Percentiles rank a stretch among this genome's conserved stretches.
Evolutionary conservation across 2,329 filamentous ascomycete species (phyloP).

Genomic region (Cladosporium sp.): DNA sequence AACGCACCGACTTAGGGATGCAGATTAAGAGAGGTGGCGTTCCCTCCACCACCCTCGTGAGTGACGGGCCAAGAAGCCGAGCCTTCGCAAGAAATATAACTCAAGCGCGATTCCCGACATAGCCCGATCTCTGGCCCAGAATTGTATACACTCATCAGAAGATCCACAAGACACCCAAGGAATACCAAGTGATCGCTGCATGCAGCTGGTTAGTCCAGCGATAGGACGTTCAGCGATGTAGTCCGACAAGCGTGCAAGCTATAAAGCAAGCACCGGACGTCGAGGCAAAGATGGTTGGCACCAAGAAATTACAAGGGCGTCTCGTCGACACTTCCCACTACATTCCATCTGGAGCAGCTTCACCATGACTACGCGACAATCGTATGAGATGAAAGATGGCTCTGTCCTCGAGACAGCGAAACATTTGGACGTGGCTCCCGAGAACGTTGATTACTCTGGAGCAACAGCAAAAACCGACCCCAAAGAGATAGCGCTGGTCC

Average conservation of each 20-base stretch:
- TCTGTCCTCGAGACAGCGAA: neutral
- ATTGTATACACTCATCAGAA: neutral
- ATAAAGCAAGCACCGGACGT: neutral
- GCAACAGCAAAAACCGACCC: constrained; percentile 36
- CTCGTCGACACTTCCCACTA: neutral
- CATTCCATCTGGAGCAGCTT: neutral
- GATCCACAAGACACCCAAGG: neutral
- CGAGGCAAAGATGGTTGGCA: neutral
- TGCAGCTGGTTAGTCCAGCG: neutral
- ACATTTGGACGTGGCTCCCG: neutral
- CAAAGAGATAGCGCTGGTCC: constrained; percentile 33
- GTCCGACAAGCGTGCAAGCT: neutral
- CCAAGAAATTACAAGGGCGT: neutral
- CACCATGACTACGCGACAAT: neutral
- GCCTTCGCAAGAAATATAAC: neutral
- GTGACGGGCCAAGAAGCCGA: neutral
- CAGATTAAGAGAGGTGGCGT: neutral
- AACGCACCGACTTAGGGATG: neutral
- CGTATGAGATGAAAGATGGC: neutral
- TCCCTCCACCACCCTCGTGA: neutral
- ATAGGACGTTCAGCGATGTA: neutral
- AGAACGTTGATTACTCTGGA: constrained; percentile 32
- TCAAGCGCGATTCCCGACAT: neutral
- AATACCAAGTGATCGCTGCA: neutral
- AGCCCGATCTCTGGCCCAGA: neutral